A percentile compares a stretch with the other conserved stretches of the same genome.
These are phyloP conservation scores for Aspergillus indologenus DNA, from an alignment of 495 filamentous ascomycete species.

Conservation along the genomic window DNA sequence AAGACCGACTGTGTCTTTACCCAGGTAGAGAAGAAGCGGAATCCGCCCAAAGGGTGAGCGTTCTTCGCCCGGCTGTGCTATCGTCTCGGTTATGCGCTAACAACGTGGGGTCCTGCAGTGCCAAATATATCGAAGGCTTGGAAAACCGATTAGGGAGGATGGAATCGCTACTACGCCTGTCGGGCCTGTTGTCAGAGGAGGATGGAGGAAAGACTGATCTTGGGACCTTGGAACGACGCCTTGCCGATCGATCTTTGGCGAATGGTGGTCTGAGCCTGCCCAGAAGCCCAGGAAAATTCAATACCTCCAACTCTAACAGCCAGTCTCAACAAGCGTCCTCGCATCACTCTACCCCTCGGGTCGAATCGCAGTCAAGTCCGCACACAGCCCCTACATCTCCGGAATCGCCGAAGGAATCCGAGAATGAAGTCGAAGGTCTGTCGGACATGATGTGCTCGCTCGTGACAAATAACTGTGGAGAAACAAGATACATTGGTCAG, in stretches of 20 bases:
- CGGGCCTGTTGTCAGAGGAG: constrained; percentile 82
- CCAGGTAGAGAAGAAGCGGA: constrained; percentile 97
- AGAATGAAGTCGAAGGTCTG: constrained; percentile 79
- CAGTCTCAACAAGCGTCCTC: constrained; percentile 29
- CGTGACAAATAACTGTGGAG: constrained; percentile 95
- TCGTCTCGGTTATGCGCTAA: constrained; percentile 15
- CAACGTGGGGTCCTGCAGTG: constrained; percentile 47
- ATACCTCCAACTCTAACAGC: constrained; percentile 25
- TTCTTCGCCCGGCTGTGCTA: not conserved
- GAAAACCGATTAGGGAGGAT: constrained; percentile 93
- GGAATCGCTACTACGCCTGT: constrained; percentile 84
- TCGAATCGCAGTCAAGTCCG: constrained; percentile 55
- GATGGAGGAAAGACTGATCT: constrained; percentile 87
- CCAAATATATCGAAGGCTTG: constrained; percentile 96
- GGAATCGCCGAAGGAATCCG: constrained; percentile 51
- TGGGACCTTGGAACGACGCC: constrained; percentile 77
- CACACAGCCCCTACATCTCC: constrained; percentile 61
- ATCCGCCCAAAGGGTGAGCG: constrained; percentile 92
- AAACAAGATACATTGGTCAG: constrained; percentile 94
- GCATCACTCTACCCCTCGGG: constrained; percentile 43
- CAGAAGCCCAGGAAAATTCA: constrained; percentile 33
- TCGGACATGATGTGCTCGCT: constrained; percentile 99
- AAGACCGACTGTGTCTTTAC: constrained; percentile 98
- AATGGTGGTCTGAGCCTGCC: constrained; percentile 35
- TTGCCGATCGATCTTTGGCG: constrained; percentile 61